Evolutionary conservation across 306 rosid species (phyloP), one percentile per base, ranked within the genome.

Genomic region (Prunus salicina): DNA sequence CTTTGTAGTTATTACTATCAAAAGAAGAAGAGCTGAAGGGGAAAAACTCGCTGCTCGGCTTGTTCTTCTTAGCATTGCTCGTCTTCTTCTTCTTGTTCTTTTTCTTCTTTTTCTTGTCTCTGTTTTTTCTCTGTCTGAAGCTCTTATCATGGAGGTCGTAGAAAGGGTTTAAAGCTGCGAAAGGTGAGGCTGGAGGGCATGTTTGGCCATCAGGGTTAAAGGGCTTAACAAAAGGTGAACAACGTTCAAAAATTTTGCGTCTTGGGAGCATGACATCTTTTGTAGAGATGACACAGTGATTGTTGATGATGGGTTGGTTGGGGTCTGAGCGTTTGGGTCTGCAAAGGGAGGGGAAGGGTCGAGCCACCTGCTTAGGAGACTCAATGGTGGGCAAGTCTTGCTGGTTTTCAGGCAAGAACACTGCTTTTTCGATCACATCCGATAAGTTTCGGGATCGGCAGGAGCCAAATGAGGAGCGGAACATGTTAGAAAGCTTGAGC

Each of bases 381-480:
- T 64, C 46, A 6, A 14, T 8, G 20, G 67, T 12, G 22, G 45
- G 50, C 25, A 10, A 15, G 12, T 30, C 45, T 30, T 63, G 20
- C 43, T 63, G 67, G 67, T 58, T 57, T 2, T 81, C 80, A 1
- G 91, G 89, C 8, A 85, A 16, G 41, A 91, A 82, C 6, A 87
- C 87, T 1, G 96, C 77, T 49, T 84, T 92, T 55, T 92, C 90
- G 75, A 89, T 80, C 0, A 89, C 89, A 61, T 96, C 96, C 1
- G 90, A 72, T 34, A 88, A 18, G 85, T 88, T 84, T 24, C 90
- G 82, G 78, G 96, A 77, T 9, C 96, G 77, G 73, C 99, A 96
- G 9, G 97, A 89, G 30, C 88, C 91, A 74, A 92, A 86, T 10
- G 99, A 89, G 81, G 96, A 79, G 1, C 91, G 93, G 78, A 92